Evolutionary conservation across 169 alveolate genomes (phyloP).

Genomic region (Babesia gibsoni): DNA sequence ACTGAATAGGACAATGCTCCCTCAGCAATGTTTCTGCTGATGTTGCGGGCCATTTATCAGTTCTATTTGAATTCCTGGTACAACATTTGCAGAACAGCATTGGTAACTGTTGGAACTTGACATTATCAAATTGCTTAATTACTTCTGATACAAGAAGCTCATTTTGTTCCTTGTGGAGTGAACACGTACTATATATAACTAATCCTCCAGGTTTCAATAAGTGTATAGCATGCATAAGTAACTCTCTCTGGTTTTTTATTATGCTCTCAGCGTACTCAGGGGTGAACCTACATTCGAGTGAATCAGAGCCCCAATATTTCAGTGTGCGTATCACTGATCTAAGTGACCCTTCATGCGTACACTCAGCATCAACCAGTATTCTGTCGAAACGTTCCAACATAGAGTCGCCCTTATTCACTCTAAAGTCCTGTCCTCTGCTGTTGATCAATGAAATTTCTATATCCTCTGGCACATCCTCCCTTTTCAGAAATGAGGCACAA

Average conservation of each 20-base stretch:
- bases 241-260: conserved; percentile 90
- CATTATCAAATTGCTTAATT: conserved; percentile 76
- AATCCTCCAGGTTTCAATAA: conserved; percentile 93
- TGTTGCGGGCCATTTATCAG: conserved; percentile 45
- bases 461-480: conserved; percentile 82
- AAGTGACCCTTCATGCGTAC: conserved; percentile 95
- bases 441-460: conserved; percentile 24
- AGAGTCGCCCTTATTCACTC: conserved; percentile 35
- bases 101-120: conserved; percentile 49
- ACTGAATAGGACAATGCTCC: neutral
- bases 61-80: neutral
- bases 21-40: neutral
- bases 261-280: conserved; percentile 76
- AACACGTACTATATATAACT: conserved; percentile 95
- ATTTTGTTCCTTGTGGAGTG: conserved; percentile 94
- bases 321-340: conserved; percentile 81
- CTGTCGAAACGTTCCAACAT: conserved; percentile 85
- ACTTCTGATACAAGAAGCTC: conserved; percentile 94
- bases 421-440: conserved; percentile 38
- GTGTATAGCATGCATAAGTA: conserved; percentile 92
- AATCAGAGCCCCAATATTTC: conserved; percentile 78
- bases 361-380: conserved; percentile 93
- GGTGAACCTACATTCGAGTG: conserved; percentile 46
- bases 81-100: conserved; percentile 40
- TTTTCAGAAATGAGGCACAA: conserved; percentile 76